phyloP scores from a whole-genome alignment of 139 green algal genomes.

The Zygnema circumcarinatum region DNA sequence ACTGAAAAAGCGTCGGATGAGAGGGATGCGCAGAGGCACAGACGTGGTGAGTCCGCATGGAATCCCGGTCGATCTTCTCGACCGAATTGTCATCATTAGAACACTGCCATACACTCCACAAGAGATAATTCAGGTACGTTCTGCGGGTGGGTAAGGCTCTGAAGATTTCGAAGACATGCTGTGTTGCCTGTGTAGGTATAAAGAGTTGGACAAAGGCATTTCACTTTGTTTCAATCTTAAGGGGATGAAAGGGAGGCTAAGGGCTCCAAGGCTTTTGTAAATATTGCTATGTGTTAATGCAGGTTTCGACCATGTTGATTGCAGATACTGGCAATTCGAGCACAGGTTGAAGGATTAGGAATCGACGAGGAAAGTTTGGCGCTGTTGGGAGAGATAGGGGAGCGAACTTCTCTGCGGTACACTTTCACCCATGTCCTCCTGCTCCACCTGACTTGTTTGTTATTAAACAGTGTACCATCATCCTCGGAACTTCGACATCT shows the following conservation, averaged over 20 bases:
- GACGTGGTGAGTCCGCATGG: slow-evolving; percentile 92
- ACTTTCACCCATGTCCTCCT: not conserved
- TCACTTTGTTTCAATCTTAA: too few species aligned
- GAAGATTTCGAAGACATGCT: too few species aligned
- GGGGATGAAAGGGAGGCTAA: too few species aligned
- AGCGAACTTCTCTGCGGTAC: slow-evolving; percentile 80
- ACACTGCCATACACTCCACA: slow-evolving; percentile 88
- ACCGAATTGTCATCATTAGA: slow-evolving; percentile 97
- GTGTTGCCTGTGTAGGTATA: too few species aligned
- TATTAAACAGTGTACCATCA: not conserved
- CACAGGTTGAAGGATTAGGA: slow-evolving; percentile 89
- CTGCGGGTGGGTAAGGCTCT: too few species aligned
- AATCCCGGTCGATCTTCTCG: slow-evolving; percentile 94
- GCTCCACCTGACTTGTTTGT: not conserved
- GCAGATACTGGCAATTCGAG: slow-evolving; percentile 67
- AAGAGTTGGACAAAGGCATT: too few species aligned
- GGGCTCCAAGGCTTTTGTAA: too few species aligned
- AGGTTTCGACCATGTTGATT: too few species aligned
- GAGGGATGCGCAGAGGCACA: slow-evolving; percentile 57
- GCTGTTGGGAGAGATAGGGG: slow-evolving; percentile 84
- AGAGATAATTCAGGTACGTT: slow-evolving; percentile 63
- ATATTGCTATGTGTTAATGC: too few species aligned
- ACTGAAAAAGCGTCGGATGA: not conserved
- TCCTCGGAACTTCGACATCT: not conserved
- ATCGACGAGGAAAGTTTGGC: slow-evolving; percentile 90